Evolutionary conservation across 805 yeast genomes (phyloP).

Genomic region (Cyberlindnera sargentensis): DNA sequence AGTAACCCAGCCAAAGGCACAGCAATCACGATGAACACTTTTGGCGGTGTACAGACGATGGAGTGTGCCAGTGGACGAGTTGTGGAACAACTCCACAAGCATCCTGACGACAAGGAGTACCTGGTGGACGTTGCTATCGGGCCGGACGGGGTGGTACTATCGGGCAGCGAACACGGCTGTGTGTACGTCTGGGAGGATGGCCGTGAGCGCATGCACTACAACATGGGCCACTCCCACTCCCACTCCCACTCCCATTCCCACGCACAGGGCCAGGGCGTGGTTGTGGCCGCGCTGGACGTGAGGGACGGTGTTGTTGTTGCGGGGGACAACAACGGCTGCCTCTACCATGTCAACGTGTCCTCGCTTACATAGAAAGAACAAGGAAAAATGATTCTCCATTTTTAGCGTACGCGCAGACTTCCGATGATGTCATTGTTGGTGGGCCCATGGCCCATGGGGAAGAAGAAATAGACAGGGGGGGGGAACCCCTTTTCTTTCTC

Average conservation of each 20-base stretch:
- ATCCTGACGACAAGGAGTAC: background rate
- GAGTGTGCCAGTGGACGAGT: background rate
- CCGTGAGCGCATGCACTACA: background rate
- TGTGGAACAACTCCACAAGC: background rate
- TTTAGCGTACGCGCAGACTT: no score
- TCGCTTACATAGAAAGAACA: no score
- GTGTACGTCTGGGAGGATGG: slow-evolving; percentile 3
- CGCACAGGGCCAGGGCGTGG: background rate
- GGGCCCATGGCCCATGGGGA: no score
- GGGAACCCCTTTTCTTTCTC: no score
- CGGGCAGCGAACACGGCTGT: slow-evolving; percentile 10
- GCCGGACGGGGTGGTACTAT: background rate
- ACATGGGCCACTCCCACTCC: background rate
- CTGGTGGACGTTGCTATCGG: background rate
- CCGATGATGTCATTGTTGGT: no score
- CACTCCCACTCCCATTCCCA: no score
- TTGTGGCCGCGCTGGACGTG: background rate
- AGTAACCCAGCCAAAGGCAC: no score
- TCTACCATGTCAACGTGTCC: no score
- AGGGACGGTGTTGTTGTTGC: background rate
- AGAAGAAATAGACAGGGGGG: no score
- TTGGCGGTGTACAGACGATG: background rate
- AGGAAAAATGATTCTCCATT: no score
- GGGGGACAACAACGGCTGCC: no score
- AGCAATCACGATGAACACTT: background rate